A percentile compares a stretch with the other conserved stretches of the same genome.
Conservation (phyloP, 495 filamentous ascomycete species). For the Aspergillus wentii region DNA sequence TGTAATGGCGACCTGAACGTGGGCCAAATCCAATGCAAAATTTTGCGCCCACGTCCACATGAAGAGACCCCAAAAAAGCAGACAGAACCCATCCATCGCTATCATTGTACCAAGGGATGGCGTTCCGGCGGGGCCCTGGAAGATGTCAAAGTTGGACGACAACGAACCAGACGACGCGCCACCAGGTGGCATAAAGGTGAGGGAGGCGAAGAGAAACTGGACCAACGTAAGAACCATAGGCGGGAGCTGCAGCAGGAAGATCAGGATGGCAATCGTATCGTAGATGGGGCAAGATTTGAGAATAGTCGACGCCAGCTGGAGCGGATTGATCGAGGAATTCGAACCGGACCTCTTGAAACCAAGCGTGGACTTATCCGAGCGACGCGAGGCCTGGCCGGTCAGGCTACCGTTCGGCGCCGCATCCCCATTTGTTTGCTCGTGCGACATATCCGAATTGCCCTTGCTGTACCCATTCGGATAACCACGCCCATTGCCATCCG, state of each 20-base stretch:
- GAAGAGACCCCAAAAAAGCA: slow-evolving; percentile 77
- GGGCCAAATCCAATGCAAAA: slow-evolving; percentile 88
- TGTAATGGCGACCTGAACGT: slow-evolving; percentile 91
- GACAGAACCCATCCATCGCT: slow-evolving; percentile 73
- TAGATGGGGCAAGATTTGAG: slow-evolving; percentile 84
- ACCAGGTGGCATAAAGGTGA: slow-evolving; percentile 86
- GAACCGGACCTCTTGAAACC: slow-evolving; percentile 59
- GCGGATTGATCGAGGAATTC: slow-evolving; percentile 57
- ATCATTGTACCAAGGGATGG: slow-evolving; percentile 77
- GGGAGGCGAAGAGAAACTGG: slow-evolving; percentile 86
- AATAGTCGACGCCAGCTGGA: slow-evolving; percentile 77
- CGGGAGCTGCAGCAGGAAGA: slow-evolving; percentile 94
- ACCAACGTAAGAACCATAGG: slow-evolving; percentile 84
- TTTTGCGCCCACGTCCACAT: slow-evolving; percentile 85
- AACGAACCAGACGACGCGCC: slow-evolving; percentile 46
- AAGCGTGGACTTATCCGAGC: slow-evolving; percentile 25
- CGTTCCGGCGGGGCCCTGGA: slow-evolving; percentile 65
- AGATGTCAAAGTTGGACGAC: slow-evolving; percentile 65
- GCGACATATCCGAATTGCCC: slow-evolving; percentile 35
- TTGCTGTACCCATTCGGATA: slow-evolving; percentile 37
- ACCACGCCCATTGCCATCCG: slow-evolving; percentile 31
- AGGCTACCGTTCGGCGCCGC: slow-evolving; percentile 31
- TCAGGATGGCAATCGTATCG: slow-evolving; percentile 96
- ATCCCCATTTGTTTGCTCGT: slow-evolving; percentile 31
- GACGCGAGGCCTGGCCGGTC: slow-evolving; percentile 24